Conservation (phyloP, 2,329 filamentous ascomycete species). For the Alternaria novae-zelandiae region DNA sequence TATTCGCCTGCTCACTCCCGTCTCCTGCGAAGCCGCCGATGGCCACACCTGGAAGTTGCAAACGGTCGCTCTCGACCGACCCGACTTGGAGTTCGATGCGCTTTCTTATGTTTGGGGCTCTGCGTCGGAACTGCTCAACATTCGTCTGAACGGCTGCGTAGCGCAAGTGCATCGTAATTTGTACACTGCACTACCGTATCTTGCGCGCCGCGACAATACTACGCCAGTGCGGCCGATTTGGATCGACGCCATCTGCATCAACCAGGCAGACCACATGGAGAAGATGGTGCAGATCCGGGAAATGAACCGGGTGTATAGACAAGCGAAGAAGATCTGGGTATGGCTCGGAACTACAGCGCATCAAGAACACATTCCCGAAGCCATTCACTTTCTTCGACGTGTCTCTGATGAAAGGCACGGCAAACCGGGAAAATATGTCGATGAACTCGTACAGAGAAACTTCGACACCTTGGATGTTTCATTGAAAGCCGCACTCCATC, state of each 20-base stretch:
- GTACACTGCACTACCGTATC: not conserved
- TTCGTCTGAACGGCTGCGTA: fast-evolving
- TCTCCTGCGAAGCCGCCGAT: fast-evolving
- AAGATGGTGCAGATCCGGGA: not conserved
- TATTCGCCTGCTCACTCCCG: not conserved
- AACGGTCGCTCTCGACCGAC: not conserved
- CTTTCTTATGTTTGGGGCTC: not conserved
- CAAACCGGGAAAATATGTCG: too few species aligned
- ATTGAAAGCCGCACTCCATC: too few species aligned
- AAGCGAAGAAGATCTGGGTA: not conserved
- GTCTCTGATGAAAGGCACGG: too few species aligned
- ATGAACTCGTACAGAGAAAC: too few species aligned
- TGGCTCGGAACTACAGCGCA: not conserved
- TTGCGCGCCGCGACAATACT: not conserved
- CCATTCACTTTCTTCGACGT: too few species aligned
- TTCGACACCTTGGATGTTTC: too few species aligned
- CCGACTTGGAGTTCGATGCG: not conserved
- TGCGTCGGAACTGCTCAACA: too few species aligned
- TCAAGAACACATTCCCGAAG: not conserved
- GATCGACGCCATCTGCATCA: not conserved
- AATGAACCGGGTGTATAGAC: not conserved
- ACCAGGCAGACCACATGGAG: not conserved
- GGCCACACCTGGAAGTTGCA: not conserved
- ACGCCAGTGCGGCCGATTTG: not conserved
- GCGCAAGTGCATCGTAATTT: not conserved